A percentile compares a stretch with the other conserved stretches of the same genome.
These are phyloP conservation scores for Lecanicillium sp. DNA, from an alignment of 2,329 filamentous ascomycete genomes.

Conservation along the genomic window DNA sequence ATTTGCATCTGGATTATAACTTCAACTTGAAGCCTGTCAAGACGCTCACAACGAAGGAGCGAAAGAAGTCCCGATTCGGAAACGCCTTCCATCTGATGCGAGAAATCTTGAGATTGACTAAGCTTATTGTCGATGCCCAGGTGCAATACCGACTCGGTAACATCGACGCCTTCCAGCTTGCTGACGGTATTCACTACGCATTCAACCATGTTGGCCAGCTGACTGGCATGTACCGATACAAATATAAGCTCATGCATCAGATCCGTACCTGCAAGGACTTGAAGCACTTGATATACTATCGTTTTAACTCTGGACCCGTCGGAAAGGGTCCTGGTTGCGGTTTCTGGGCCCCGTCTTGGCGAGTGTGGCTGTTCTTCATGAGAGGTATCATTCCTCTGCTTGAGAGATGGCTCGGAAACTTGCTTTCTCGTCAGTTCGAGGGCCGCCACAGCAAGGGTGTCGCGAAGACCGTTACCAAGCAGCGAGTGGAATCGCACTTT, in stretches of 20 bases:
- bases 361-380: conserved; percentile 99
- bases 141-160: conserved; percentile 97
- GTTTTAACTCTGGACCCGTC: conserved; percentile 94
- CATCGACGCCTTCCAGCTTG: conserved; percentile 97
- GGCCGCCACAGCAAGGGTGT: conserved; percentile 98
- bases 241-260: conserved; percentile 99
- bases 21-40: conserved; percentile 99
- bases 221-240: conserved; percentile 99
- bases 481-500: conserved; percentile 97
- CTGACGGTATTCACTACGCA: conserved; percentile 96
- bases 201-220: conserved; percentile 99
- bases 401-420: conserved; percentile 94
- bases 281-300: conserved; percentile 98
- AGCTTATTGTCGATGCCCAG: conserved; percentile 96
- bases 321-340: conserved; percentile 97
- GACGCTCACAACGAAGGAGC: conserved; percentile 95
- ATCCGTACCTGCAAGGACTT: conserved; percentile 98
- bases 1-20: conserved; percentile 97
- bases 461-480: conserved; percentile 97
- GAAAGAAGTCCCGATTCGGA: conserved; percentile 98
- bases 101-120: conserved; percentile 91
- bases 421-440: conserved; percentile 95
- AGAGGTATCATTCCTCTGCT: conserved; percentile 94
- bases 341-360: conserved; percentile 98
- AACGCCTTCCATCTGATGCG: conserved; percentile 99